A percentile compares a stretch with the other conserved stretches of the same genome.
These are phyloP conservation scores for Tricholoma matsutake DNA, from an alignment of 768 basidiomycete species.

Conservation along the genomic window DNA sequence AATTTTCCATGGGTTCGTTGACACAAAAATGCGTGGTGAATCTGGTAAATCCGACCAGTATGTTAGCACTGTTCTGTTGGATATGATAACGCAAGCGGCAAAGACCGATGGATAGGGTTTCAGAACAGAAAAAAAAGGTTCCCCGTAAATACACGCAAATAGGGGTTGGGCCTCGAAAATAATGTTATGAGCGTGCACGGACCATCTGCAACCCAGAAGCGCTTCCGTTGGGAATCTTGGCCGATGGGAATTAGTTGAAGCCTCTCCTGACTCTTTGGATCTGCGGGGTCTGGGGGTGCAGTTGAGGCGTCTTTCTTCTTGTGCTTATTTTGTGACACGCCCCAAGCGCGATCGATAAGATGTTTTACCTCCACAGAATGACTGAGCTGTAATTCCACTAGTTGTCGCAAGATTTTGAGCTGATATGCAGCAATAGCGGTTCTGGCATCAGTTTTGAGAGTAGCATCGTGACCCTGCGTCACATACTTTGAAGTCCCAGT, in stretches of 20 bases:
- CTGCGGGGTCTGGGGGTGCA: conserved; percentile 52
- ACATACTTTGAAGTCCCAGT: conserved; percentile 81
- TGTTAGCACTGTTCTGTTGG: neutral
- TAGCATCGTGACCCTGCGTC: conserved; percentile 4
- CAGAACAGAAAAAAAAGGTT: conserved; percentile 39
- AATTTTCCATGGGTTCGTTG: conserved; percentile 90
- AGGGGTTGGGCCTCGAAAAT: conserved; percentile 31
- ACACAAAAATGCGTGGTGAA: conserved; percentile 80
- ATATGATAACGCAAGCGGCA: conserved; percentile 19
- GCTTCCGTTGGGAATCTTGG: conserved; percentile 70
- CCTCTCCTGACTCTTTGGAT: conserved; percentile 63
- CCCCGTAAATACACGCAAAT: conserved; percentile 75
- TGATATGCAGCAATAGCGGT: conserved; percentile 29
- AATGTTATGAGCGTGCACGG: conserved; percentile 49
- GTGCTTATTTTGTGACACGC: conserved; percentile 78
- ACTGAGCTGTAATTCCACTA: conserved; percentile 79
- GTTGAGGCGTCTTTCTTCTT: conserved; percentile 70
- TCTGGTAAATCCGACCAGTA: conserved; percentile 41
- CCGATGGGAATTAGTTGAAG: conserved; percentile 71
- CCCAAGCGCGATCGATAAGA: conserved; percentile 82
- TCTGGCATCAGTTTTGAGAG: conserved; percentile 12
- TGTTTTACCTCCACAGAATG: conserved; percentile 68
- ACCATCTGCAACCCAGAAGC: conserved; percentile 90
- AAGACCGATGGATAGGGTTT: conserved; percentile 37
- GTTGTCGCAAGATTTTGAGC: conserved; percentile 80